phyloP scores from a whole-genome alignment of 2,329 filamentous ascomycete species.

The Talaromyces atroroseus region DNA sequence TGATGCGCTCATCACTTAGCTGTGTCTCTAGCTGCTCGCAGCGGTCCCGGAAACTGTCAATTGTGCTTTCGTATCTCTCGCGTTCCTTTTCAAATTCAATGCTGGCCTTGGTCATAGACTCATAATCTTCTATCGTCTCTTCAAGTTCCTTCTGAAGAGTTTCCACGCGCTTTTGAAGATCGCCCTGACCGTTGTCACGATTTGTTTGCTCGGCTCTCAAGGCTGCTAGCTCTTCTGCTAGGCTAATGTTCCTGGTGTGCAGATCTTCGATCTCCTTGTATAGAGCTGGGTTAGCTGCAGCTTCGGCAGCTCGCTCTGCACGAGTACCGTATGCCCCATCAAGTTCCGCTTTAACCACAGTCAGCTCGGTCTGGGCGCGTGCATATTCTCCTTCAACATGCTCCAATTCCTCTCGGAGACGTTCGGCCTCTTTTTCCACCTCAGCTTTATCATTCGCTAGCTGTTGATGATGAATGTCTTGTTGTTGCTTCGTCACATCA shows the following conservation, averaged over 20 bases:
- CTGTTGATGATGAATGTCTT: constrained; percentile 26
- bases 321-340: constrained; percentile 88
- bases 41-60: constrained; percentile 60
- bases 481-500: constrained; percentile 35
- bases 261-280: constrained; percentile 57
- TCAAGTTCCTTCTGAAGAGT: constrained; percentile 60
- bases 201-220: constrained; percentile 32
- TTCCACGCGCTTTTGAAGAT: constrained; percentile 45
- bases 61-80: constrained; percentile 56
- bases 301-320: constrained; percentile 62
- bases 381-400: constrained; percentile 60
- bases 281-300: constrained; percentile 52
- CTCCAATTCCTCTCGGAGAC: constrained; percentile 46
- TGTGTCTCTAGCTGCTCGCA: constrained; percentile 59
- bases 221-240: constrained; percentile 44
- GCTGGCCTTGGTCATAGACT: constrained; percentile 62
- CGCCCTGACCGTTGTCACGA: constrained; percentile 24
- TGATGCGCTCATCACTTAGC: constrained; percentile 62
- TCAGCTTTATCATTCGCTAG: constrained; percentile 27
- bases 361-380: constrained; percentile 68
- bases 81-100: constrained; percentile 68
- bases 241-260: constrained; percentile 42
- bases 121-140: constrained; percentile 65
- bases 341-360: constrained; percentile 84
- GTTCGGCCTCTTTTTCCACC: constrained; percentile 19